Percentiles rank a stretch among this genome's conserved stretches.
phyloP scores from a whole-genome alignment of 148 eudicot species.

The Mesembryanthemum crystallinum region DNA sequence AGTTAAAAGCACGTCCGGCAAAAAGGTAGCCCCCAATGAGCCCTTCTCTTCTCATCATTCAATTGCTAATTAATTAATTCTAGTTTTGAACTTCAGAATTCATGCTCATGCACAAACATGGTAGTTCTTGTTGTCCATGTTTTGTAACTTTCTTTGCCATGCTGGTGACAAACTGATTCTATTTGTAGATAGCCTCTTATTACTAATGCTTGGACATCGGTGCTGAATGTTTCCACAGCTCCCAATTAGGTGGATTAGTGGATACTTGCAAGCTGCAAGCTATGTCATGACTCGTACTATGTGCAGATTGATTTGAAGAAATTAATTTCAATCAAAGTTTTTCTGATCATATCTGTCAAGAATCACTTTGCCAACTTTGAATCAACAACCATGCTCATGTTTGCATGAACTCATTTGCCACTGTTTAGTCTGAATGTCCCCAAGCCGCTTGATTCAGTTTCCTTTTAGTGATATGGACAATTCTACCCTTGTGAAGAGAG shows the following conservation, averaged over 20 bases:
- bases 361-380: not conserved
- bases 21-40: conserved; percentile 58
- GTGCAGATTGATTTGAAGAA: not conserved
- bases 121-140: conserved; percentile 4
- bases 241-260: not conserved
- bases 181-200: not conserved
- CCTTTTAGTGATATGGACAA: not conserved
- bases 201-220: not conserved
- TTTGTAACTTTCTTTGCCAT: not conserved
- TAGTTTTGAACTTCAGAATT: not conserved
- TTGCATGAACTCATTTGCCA: not conserved
- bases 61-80: not conserved
- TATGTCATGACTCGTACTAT: not conserved
- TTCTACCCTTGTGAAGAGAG: not conserved
- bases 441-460: not conserved
- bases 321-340: not conserved
- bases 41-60: not conserved
- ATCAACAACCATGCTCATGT: not conserved
- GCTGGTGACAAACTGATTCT: not conserved
- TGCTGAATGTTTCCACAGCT: not conserved
- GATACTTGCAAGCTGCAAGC: not conserved
- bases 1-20: conserved; percentile 86
- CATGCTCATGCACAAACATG: not conserved
- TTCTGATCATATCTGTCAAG: no score
- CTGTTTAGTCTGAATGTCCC: not conserved